phyloP scores from a whole-genome alignment of 2,329 filamentous ascomycete species.

The Phaeosphaeria sp. region DNA sequence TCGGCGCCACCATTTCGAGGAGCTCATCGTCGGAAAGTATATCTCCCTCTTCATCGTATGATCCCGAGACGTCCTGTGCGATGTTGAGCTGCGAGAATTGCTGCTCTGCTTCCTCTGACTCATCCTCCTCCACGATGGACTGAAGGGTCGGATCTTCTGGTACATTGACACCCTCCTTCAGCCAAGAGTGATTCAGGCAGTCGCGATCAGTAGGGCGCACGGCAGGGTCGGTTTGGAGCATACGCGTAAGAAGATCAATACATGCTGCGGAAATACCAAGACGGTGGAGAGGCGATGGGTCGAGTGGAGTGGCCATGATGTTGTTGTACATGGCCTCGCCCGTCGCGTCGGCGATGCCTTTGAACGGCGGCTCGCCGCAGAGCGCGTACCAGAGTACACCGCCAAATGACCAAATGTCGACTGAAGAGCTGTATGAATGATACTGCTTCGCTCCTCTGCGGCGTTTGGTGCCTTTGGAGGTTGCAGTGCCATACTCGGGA shows the following conservation, averaged over 20 bases:
- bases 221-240: slow-evolving; percentile 82
- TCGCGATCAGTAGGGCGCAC: slow-evolving; percentile 75
- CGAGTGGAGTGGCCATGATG: slow-evolving; percentile 80
- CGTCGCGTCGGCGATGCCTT: slow-evolving; percentile 75
- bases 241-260: slow-evolving; percentile 76
- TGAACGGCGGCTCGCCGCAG: slow-evolving; percentile 81
- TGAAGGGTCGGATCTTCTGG: slow-evolving; percentile 40
- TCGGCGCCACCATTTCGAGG: slow-evolving; percentile 48
- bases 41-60: slow-evolving; percentile 32
- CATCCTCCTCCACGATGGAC: slow-evolving; percentile 62
- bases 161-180: slow-evolving; percentile 59
- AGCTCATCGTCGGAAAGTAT: slow-evolving; percentile 42
- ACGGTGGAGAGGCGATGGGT: slow-evolving; percentile 68
- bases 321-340: slow-evolving; percentile 81
- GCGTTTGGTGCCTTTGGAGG: slow-evolving; percentile 68
- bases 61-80: slow-evolving; percentile 33
- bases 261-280: slow-evolving; percentile 68
- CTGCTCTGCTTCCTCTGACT: slow-evolving; percentile 59
- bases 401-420: slow-evolving; percentile 96
- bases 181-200: slow-evolving; percentile 77
- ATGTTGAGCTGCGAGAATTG: slow-evolving; percentile 62
- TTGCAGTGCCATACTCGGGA: slow-evolving; percentile 74
- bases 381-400: slow-evolving; percentile 89
- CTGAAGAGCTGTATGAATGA: slow-evolving; percentile 82
- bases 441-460: slow-evolving; percentile 59